A percentile compares a stretch with the other conserved stretches of the same genome.
Evolutionary conservation across 345 rosid genomes (phyloP).

Genomic region (Salix brachista): DNA sequence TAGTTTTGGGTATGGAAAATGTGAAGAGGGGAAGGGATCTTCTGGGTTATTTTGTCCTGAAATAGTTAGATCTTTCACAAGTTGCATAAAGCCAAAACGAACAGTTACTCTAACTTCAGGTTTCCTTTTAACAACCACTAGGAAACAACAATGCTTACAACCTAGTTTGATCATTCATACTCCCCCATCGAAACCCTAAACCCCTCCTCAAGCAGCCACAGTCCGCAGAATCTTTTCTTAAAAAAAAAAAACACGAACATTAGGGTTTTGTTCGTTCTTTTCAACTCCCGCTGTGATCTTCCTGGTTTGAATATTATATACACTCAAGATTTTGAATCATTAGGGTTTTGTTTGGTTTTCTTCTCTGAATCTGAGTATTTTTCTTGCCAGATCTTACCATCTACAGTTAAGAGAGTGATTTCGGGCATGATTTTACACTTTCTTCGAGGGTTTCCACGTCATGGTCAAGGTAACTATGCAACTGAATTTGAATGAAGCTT

Average conservation of each 20-base stretch:
- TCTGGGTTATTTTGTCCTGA: slow-evolving; percentile 38
- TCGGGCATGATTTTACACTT: too few species aligned
- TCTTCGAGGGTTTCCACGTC: too few species aligned
- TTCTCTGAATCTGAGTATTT: background rate
- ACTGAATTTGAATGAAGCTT: background rate
- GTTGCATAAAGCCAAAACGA: slow-evolving; percentile 57
- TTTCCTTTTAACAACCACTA: slow-evolving; percentile 34
- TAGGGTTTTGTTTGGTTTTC: background rate
- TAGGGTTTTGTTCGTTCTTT: too few species aligned
- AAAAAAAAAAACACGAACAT: too few species aligned
- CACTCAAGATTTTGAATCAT: background rate
- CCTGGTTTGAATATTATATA: too few species aligned
- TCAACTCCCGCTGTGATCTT: too few species aligned
- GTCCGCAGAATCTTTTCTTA: too few species aligned
- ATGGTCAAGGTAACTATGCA: background rate
- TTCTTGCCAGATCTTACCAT: background rate
- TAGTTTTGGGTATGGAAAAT: background rate
- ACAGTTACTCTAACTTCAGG: slow-evolving; percentile 51
- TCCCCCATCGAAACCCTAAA: too few species aligned
- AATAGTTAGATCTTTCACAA: slow-evolving; percentile 46
- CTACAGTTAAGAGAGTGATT: too few species aligned
- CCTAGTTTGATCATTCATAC: background rate
- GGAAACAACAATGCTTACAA: slow-evolving; percentile 18
- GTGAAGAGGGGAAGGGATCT: slow-evolving; percentile 26
- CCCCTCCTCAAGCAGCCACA: background rate